These are phyloP conservation scores for Penicillium sp. DNA, from an alignment of 2,329 filamentous ascomycete species.

Conservation along the genomic window DNA sequence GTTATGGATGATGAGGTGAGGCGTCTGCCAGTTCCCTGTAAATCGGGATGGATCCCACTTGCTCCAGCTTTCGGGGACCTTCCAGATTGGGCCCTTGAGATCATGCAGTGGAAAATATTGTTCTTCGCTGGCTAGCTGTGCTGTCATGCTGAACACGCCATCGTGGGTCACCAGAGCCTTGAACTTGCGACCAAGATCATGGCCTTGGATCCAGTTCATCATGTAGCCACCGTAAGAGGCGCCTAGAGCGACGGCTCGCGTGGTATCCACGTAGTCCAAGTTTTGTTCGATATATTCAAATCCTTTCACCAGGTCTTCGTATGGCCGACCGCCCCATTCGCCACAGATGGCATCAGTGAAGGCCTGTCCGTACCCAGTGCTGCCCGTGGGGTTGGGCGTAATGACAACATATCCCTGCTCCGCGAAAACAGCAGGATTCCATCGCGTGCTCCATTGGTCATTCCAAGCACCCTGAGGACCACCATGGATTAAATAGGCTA, in stretches of 20 bases:
- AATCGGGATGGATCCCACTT: conserved; percentile 58
- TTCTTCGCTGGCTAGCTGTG: conserved; percentile 50
- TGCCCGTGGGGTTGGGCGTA: conserved; percentile 59
- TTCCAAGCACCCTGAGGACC: conserved; percentile 52
- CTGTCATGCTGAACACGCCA: conserved; percentile 47
- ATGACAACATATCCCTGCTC: conserved; percentile 61
- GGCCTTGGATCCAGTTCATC: conserved; percentile 59
- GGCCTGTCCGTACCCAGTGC: conserved; percentile 55
- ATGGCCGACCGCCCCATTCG: conserved; percentile 55
- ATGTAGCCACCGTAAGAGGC: conserved; percentile 60
- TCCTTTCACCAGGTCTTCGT: conserved; percentile 55
- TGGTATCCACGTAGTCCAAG: conserved; percentile 53
- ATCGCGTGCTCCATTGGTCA: conserved; percentile 55
- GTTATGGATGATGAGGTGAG: conserved; percentile 85
- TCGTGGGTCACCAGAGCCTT: conserved; percentile 58
- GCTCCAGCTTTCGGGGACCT: conserved; percentile 51
- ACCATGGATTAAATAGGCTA: conserved; percentile 55
- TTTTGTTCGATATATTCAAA: conserved; percentile 52
- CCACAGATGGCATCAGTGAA: conserved; percentile 53
- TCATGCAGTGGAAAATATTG: conserved; percentile 57
- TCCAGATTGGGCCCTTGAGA: conserved; percentile 51
- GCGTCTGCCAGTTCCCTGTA: conserved; percentile 72
- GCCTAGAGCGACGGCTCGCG: conserved; percentile 53
- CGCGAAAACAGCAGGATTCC: conserved; percentile 57
- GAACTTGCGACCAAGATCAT: conserved; percentile 55